phyloP scores from a whole-genome alignment of 2,329 filamentous ascomycete species.

The Chaetomium globosum region DNA sequence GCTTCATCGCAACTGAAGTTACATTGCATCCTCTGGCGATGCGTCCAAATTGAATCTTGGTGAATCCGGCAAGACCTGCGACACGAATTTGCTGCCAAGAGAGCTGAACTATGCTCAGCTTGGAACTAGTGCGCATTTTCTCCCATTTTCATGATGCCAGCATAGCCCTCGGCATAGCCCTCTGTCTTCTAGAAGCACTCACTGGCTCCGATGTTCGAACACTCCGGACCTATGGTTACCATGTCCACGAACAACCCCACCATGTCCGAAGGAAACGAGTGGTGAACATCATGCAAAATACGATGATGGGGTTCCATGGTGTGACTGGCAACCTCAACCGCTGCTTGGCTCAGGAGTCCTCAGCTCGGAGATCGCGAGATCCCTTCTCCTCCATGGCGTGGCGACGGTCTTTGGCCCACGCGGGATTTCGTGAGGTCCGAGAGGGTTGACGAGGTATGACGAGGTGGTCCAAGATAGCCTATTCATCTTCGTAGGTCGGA shows the following conservation, averaged over 20 bases:
- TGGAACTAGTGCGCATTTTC: neutral
- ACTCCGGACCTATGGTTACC: neutral
- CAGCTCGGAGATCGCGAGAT: neutral
- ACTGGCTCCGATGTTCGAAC: neutral
- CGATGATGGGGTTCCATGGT: neutral
- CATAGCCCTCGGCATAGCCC: neutral
- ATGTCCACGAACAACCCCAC: neutral
- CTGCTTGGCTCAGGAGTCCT: too few species aligned
- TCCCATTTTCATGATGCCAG: neutral
- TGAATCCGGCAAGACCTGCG: neutral
- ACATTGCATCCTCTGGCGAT: neutral
- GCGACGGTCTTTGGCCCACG: neutral
- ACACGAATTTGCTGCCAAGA: neutral
- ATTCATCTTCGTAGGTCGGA: neutral
- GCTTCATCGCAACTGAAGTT: neutral
- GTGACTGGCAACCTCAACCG: neutral
- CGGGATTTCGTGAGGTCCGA: neutral
- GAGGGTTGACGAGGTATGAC: neutral
- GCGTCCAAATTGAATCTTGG: neutral
- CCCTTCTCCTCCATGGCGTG: neutral
- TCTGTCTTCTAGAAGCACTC: neutral
- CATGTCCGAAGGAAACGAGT: neutral
- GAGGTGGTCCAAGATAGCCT: neutral
- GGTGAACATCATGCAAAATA: neutral
- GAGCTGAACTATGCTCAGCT: neutral